A percentile compares a stretch with the other conserved stretches of the same genome.
These are phyloP conservation scores for Lecanoromycetidae sp. DNA, from an alignment of 2,329 filamentous ascomycete species.

Conservation along the genomic window DNA sequence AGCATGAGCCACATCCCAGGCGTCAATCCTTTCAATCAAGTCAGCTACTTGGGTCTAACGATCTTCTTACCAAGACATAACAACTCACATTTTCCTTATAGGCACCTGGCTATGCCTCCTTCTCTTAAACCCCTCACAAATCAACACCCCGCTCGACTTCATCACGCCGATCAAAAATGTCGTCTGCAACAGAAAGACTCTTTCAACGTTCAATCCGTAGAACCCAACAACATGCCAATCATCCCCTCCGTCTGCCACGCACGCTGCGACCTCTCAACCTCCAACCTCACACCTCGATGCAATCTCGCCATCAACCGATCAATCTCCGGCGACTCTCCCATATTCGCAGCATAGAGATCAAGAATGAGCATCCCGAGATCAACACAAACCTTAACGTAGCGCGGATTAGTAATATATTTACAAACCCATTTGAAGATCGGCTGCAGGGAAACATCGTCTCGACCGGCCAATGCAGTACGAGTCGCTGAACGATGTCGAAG, in stretches of 20 bases:
- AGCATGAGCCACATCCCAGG: conserved; percentile 27
- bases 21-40: conserved; percentile 18
- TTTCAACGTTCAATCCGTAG: conserved; percentile 25
- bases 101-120: background rate
- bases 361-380: conserved; percentile 73
- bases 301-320: conserved; percentile 57
- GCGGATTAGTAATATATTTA: conserved; percentile 68
- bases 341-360: conserved; percentile 74
- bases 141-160: too few species aligned
- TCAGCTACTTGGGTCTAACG: background rate
- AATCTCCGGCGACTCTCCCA: conserved; percentile 61
- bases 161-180: background rate
- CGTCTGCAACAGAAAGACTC: conserved; percentile 38
- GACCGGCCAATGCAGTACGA: conserved; percentile 62
- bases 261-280: conserved; percentile 72
- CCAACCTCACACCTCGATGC: conserved; percentile 56
- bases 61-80: background rate
- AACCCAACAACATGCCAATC: conserved; percentile 59
- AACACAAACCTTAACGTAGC: conserved; percentile 67
- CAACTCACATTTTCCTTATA: background rate
- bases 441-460: conserved; percentile 69
- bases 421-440: conserved; percentile 76
- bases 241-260: conserved; percentile 76
- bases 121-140: background rate
- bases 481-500: conserved; percentile 80